Evolutionary conservation across 768 basidiomycete genomes (phyloP).

Genomic region (Termitomyces sp.): DNA sequence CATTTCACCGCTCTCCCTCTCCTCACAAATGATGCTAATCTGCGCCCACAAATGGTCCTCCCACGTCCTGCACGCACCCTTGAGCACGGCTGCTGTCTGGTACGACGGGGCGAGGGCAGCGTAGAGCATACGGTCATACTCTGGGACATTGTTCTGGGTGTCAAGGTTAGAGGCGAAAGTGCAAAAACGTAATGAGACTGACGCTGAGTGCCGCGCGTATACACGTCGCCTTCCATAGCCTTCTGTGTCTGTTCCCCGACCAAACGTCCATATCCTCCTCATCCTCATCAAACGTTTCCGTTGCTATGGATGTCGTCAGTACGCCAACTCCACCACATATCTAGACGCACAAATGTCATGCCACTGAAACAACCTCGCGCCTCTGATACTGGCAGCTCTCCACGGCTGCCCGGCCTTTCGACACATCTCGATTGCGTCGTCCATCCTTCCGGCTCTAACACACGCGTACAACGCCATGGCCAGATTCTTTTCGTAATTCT

Average conservation of each 20-base stretch:
- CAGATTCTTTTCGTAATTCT: constrained; percentile 81
- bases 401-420: constrained; percentile 83
- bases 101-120: constrained; percentile 77
- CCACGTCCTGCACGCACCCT: constrained; percentile 82
- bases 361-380: constrained; percentile 77
- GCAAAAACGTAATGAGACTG: constrained; percentile 17
- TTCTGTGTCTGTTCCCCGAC: constrained; percentile 73
- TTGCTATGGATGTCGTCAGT: constrained; percentile 18
- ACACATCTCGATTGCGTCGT: constrained; percentile 80
- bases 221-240: constrained; percentile 87
- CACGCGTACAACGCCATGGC: constrained; percentile 75
- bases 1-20: constrained; percentile 70
- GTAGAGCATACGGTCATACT: constrained; percentile 80
- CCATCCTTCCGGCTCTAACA: constrained; percentile 79
- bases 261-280: constrained; percentile 41
- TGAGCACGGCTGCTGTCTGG: constrained; percentile 60
- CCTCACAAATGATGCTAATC: constrained; percentile 74
- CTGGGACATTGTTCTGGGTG: constrained; percentile 45
- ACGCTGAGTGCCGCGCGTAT: constrained; percentile 75
- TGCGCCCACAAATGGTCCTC: constrained; percentile 96
- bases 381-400: constrained; percentile 87
- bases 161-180: not conserved
- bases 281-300: constrained; percentile 35
- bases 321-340: not conserved
- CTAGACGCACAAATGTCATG: constrained; percentile 53